Evolutionary conservation across 2,329 filamentous ascomycete genomes (phyloP).

Genomic region (Neoarthrinium moseri): DNA sequence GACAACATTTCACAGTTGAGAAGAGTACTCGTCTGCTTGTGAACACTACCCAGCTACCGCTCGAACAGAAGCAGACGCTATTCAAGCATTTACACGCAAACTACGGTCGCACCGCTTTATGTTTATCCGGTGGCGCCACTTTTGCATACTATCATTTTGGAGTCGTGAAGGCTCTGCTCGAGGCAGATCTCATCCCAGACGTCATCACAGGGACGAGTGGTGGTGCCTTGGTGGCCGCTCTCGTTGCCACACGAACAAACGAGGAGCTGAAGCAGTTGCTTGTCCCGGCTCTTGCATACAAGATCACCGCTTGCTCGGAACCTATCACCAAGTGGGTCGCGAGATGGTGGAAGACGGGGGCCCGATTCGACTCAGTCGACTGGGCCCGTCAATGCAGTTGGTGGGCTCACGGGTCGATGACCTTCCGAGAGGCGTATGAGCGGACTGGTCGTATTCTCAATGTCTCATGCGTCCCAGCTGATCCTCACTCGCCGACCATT

Average conservation of each 20-base stretch:
- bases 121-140: constrained; percentile 86
- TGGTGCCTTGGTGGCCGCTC: constrained; percentile 82
- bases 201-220: constrained; percentile 97
- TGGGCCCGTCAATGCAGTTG: constrained; percentile 85
- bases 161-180: constrained; percentile 83
- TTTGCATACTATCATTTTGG: constrained; percentile 98
- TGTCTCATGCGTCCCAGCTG: constrained; percentile 91
- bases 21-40: constrained; percentile 66
- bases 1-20: constrained; percentile 49
- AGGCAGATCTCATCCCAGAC: constrained; percentile 81
- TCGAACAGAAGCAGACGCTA: constrained; percentile 73
- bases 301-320: constrained; percentile 85
- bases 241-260: constrained; percentile 87
- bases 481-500: constrained; percentile 89
- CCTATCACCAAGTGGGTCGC: constrained; percentile 71
- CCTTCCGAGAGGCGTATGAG: constrained; percentile 92
- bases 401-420: constrained; percentile 90
- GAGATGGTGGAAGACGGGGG: constrained; percentile 90
- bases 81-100: constrained; percentile 91
- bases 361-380: constrained; percentile 88
- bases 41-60: constrained; percentile 63
- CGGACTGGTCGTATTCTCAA: constrained; percentile 93
- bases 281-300: constrained; percentile 79
- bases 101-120: constrained; percentile 88
- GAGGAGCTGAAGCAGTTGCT: constrained; percentile 84